Evolutionary conservation across 805 yeast species (phyloP).

Genomic region (Teunomyces tritomae): DNA sequence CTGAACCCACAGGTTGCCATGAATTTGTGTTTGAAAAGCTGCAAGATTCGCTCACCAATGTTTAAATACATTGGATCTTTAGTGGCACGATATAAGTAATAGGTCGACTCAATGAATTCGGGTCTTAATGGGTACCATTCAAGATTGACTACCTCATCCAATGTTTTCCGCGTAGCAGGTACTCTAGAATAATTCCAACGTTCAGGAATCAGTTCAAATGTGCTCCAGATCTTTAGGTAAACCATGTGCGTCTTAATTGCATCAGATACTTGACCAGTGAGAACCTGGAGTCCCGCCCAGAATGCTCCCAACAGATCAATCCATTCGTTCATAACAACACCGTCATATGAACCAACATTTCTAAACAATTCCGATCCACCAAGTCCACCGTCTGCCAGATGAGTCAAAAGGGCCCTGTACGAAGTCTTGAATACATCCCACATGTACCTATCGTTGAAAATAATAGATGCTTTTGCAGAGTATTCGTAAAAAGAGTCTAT

Average conservation of each 20-base stretch:
- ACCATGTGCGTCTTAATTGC: slow-evolving; percentile 62
- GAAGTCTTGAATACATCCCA: slow-evolving; percentile 54
- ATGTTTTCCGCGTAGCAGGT: background rate
- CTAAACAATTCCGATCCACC: slow-evolving; percentile 43
- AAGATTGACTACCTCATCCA: slow-evolving; percentile 44
- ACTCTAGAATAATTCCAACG: slow-evolving; percentile 56
- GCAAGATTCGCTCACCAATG: slow-evolving; percentile 65
- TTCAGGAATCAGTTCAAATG: slow-evolving; percentile 82
- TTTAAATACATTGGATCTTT: slow-evolving; percentile 78
- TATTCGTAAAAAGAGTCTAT: slow-evolving; percentile 90
- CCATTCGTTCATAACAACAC: slow-evolving; percentile 58
- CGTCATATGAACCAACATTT: slow-evolving; percentile 57
- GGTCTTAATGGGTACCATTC: slow-evolving; percentile 96
- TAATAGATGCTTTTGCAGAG: slow-evolving; percentile 70
- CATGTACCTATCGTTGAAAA: slow-evolving; percentile 62
- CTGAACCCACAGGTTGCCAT: slow-evolving; percentile 75
- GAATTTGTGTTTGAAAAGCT: slow-evolving; percentile 52
- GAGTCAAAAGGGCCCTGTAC: slow-evolving; percentile 51
- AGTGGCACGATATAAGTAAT: slow-evolving; percentile 79
- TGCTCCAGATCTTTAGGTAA: slow-evolving; percentile 74
- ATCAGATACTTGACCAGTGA: slow-evolving; percentile 69
- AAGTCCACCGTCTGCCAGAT: slow-evolving; percentile 32
- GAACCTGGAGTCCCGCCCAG: slow-evolving; percentile 80
- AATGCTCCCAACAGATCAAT: slow-evolving; percentile 85
- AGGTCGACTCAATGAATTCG: slow-evolving; percentile 87